Conservation (phyloP, 192 early-diverging fungal species). For the Coemansia sp. region DNA sequence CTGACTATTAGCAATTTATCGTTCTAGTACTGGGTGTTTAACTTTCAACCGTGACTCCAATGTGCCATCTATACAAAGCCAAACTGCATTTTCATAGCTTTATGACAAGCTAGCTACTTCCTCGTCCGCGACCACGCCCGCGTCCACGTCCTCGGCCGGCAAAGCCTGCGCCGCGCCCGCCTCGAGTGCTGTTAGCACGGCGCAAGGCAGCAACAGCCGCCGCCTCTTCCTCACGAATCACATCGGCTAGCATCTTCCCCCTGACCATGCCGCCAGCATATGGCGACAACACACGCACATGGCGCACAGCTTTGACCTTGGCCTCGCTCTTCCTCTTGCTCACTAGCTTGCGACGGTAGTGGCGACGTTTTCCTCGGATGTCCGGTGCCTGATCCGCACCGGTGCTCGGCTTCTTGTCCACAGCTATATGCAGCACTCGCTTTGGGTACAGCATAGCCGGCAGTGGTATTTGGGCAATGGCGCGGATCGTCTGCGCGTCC, state of each 20-base stretch:
- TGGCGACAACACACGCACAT: constrained; percentile 28
- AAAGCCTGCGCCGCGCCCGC: constrained; percentile 15
- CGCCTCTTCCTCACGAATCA: constrained; percentile 36
- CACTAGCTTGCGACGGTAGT: constrained; percentile 2
- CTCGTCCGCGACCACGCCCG: constrained; percentile 18
- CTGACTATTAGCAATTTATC: constrained; percentile 4
- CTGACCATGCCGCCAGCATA: constrained; percentile 38
- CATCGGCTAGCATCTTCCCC: constrained; percentile 43
- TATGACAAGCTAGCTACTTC: neutral
- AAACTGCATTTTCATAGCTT: neutral
- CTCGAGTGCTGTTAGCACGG: constrained; percentile 7
- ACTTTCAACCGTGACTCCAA: neutral
- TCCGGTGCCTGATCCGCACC: neutral
- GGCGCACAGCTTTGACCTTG: constrained; percentile 2
- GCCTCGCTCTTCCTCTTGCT: neutral
- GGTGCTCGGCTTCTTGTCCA: neutral
- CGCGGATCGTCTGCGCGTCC: constrained; percentile 23
- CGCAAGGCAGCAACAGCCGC: constrained; percentile 12
- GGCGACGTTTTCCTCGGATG: neutral
- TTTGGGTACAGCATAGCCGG: constrained; percentile 30
- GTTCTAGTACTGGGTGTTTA: neutral
- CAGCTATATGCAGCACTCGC: constrained; percentile 35
- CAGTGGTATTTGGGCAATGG: constrained; percentile 21
- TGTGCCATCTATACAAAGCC: neutral
- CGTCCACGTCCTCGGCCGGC: constrained; percentile 27